These are phyloP conservation scores for Lipomyces sp. DNA, from an alignment of 805 yeast genomes.

Conservation along the genomic window DNA sequence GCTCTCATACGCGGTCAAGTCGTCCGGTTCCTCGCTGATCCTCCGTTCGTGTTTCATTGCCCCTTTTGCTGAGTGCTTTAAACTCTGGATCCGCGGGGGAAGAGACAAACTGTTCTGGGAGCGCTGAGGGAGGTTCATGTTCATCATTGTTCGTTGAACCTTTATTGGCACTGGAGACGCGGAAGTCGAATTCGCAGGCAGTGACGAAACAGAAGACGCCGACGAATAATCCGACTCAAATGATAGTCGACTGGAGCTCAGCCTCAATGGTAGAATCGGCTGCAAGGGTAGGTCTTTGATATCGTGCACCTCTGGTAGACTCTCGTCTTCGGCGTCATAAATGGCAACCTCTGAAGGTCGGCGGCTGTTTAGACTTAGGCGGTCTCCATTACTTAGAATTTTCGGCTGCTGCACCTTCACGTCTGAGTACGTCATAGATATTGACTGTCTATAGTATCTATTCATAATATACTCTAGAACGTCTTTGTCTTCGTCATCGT, in stretches of 20 bases:
- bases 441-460: conserved; percentile 25
- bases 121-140: background rate
- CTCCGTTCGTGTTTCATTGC: conserved; percentile 18
- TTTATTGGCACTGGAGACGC: conserved; percentile 8
- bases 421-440: conserved; percentile 10
- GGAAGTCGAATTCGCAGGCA: background rate
- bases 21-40: conserved; percentile 29
- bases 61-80: conserved; percentile 14
- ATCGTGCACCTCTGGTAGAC: background rate
- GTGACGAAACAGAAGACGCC: conserved; percentile 6
- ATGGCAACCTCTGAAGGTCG: conserved; percentile 25
- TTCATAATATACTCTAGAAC: conserved; percentile 25
- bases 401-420: conserved; percentile 13
- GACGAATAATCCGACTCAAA: conserved; percentile 17
- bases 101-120: background rate
- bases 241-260: conserved; percentile 10
- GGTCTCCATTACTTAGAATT: background rate
- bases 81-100: conserved; percentile 20
- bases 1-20: background rate
- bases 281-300: conserved; percentile 1
- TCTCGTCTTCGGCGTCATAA: background rate
- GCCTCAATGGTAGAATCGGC: conserved; percentile 12
- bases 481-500: conserved; percentile 20
- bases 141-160: conserved; percentile 2
- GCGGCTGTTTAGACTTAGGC: conserved; percentile 19